A percentile compares a stretch with the other conserved stretches of the same genome.
Evolutionary conservation across 345 rosid species (phyloP).

Genomic region (Boechera retrofracta): DNA sequence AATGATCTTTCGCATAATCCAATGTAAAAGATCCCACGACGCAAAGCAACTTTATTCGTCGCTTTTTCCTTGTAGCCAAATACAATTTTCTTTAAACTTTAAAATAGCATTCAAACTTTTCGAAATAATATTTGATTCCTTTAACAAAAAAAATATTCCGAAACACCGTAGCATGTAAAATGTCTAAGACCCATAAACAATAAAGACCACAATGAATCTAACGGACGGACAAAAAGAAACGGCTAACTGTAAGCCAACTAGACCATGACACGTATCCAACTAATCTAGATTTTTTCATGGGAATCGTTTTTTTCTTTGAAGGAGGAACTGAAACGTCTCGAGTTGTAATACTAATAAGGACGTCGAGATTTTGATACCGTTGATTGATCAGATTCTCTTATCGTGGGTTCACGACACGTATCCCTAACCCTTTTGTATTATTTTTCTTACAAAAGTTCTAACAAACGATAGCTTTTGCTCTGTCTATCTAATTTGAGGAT

Average conservation of each 20-base stretch:
- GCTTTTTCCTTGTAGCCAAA: slow-evolving; percentile 29
- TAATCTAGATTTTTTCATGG: slow-evolving; percentile 1
- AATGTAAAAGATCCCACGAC: slow-evolving; percentile 50
- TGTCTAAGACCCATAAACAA: slow-evolving; percentile 15
- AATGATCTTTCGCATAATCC: slow-evolving; percentile 38
- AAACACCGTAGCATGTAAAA: slow-evolving; percentile 30
- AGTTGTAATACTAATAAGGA: slow-evolving; percentile 2
- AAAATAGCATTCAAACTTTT: background rate
- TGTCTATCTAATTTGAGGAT: slow-evolving; percentile 41
- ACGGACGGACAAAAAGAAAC: slow-evolving; percentile 41
- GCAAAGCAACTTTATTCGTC: slow-evolving; percentile 36
- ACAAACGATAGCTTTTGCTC: slow-evolving; percentile 40
- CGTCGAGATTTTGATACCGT: slow-evolving; percentile 34
- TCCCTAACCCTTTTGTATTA: slow-evolving; percentile 22
- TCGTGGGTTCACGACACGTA: slow-evolving; percentile 43
- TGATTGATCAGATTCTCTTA: slow-evolving; percentile 41
- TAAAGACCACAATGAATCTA: slow-evolving; percentile 36
- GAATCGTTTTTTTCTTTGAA: slow-evolving; percentile 21
- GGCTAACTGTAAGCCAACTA: slow-evolving; percentile 2
- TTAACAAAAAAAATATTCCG: slow-evolving; percentile 23
- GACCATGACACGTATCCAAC: slow-evolving; percentile 15
- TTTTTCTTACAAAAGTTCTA: slow-evolving; percentile 17
- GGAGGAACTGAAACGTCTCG: slow-evolving; percentile 36
- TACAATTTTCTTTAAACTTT: slow-evolving; percentile 7
- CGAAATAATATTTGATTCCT: slow-evolving; percentile 15